Percentiles rank a stretch among this genome's conserved stretches.
Evolutionary conservation across 345 rosid genomes (phyloP).

Genomic region (Melaleuca alternifolia): DNA sequence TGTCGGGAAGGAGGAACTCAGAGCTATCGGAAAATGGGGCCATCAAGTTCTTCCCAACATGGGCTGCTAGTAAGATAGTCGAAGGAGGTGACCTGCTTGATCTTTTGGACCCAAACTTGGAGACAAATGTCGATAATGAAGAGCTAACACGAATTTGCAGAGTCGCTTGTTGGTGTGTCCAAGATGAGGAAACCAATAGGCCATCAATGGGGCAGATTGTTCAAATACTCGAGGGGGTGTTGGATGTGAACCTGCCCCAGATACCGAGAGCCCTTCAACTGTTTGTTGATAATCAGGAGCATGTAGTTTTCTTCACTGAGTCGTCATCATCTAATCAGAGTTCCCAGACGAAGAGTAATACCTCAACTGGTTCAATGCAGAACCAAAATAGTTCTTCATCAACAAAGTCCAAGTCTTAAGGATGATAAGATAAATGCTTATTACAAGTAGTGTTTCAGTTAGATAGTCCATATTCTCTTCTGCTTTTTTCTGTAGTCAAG

Average conservation of each 20-base stretch:
- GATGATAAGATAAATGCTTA: neutral
- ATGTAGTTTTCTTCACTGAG: constrained; percentile 33
- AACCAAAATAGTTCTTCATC: constrained; percentile 7
- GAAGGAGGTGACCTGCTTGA: constrained; percentile 37
- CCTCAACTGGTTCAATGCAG: constrained; percentile 15
- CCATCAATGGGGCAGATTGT: constrained; percentile 81
- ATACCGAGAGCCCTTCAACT: constrained; percentile 53
- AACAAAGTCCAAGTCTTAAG: neutral
- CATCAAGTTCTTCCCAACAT: constrained; percentile 48
- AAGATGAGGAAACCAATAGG: constrained; percentile 65
- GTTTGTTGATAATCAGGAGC: constrained; percentile 19
- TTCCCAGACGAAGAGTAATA: constrained; percentile 15
- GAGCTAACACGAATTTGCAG: constrained; percentile 54
- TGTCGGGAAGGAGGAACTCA: constrained; percentile 70
- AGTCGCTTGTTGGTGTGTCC: constrained; percentile 84
- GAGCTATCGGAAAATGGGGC: constrained; percentile 39
- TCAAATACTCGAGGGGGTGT: constrained; percentile 70
- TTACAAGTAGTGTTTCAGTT: neutral
- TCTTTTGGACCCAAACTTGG: constrained; percentile 45
- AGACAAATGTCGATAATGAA: constrained; percentile 29
- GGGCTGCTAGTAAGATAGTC: constrained; percentile 34
- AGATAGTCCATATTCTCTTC: neutral
- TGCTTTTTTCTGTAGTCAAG: neutral
- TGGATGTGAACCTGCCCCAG: constrained; percentile 48
- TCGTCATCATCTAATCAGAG: constrained; percentile 31